Percentiles rank a stretch among this genome's conserved stretches.
Conservation (phyloP, 2,329 filamentous ascomycete genomes). For the Alternaria brassicae region DNA sequence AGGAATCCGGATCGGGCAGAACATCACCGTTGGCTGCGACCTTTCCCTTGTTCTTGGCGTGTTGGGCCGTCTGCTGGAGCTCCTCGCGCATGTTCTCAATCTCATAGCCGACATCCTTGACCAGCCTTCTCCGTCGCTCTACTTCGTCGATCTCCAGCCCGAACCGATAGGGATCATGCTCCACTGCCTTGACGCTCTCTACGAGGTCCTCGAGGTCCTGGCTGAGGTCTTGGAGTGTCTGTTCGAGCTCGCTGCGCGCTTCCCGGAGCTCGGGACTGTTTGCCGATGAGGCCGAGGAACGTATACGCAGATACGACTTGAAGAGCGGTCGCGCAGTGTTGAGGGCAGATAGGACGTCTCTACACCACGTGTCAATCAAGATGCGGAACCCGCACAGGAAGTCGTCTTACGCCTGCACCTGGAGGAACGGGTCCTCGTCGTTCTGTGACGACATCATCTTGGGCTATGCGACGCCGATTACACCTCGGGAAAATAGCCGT, state of each 20-base stretch:
- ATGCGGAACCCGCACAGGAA: slow-evolving; percentile 8
- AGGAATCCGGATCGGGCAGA: slow-evolving; percentile 67
- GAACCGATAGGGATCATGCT: slow-evolving; percentile 85
- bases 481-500: background rate
- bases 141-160: slow-evolving; percentile 86
- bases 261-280: slow-evolving; percentile 69
- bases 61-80: slow-evolving; percentile 67
- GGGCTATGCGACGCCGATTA: slow-evolving; percentile 15
- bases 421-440: slow-evolving; percentile 58
- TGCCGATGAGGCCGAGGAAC: slow-evolving; percentile 76
- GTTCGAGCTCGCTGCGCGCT: slow-evolving; percentile 76
- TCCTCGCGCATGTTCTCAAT: slow-evolving; percentile 89
- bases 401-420: slow-evolving; percentile 55
- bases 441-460: slow-evolving; percentile 49
- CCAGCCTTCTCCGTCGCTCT: slow-evolving; percentile 76
- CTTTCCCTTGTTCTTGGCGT: slow-evolving; percentile 49
- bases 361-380: slow-evolving; percentile 52
- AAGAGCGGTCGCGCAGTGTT: slow-evolving; percentile 84
- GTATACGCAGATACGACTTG: slow-evolving; percentile 93
- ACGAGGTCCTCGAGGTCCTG: slow-evolving; percentile 89
- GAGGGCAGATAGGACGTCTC: slow-evolving; percentile 87
- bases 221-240: slow-evolving; percentile 74
- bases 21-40: slow-evolving; percentile 53
- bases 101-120: slow-evolving; percentile 88
- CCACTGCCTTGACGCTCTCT: slow-evolving; percentile 84